Conservation (phyloP, 2,329 filamentous ascomycete species). For the Domatiomyces globalis region DNA sequence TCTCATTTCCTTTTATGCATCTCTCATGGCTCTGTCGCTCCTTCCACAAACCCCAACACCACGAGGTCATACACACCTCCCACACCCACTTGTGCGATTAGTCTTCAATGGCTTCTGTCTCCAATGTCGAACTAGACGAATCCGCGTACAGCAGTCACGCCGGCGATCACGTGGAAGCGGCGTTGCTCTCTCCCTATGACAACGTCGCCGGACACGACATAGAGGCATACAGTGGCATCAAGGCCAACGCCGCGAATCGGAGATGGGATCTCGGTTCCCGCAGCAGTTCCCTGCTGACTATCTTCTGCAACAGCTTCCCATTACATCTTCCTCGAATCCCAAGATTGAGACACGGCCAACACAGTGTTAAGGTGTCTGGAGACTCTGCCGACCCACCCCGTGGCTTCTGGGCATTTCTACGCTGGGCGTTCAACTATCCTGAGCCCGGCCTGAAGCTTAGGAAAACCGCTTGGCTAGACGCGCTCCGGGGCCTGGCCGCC, state of each 20-base stretch:
- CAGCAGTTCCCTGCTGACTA: not conserved
- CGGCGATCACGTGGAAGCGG: not conserved
- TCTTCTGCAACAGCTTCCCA: not conserved
- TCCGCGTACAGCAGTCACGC: not conserved
- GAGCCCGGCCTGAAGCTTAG: not conserved
- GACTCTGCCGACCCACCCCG: no score
- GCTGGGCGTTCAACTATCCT: not conserved
- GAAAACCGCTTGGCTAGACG: constrained; percentile 16
- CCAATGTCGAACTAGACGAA: not conserved
- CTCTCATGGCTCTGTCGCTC: not conserved
- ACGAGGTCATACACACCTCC: not conserved
- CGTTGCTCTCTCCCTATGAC: not conserved
- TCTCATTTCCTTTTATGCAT: not conserved
- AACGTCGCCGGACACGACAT: not conserved
- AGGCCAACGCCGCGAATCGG: not conserved
- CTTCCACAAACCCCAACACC: not conserved
- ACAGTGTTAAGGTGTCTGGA: not conserved
- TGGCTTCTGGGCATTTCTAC: not conserved
- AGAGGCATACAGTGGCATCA: not conserved
- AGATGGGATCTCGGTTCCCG: no score
- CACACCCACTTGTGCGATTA: not conserved
- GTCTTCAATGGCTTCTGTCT: not conserved
- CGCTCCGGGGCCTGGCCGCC: constrained; percentile 15
- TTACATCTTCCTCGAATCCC: not conserved
- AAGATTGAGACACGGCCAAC: not conserved